Percentiles rank a stretch among this genome's conserved stretches.
Conservation (phyloP, 352 stramenopile species). For the Phytophthora podocarpi region DNA sequence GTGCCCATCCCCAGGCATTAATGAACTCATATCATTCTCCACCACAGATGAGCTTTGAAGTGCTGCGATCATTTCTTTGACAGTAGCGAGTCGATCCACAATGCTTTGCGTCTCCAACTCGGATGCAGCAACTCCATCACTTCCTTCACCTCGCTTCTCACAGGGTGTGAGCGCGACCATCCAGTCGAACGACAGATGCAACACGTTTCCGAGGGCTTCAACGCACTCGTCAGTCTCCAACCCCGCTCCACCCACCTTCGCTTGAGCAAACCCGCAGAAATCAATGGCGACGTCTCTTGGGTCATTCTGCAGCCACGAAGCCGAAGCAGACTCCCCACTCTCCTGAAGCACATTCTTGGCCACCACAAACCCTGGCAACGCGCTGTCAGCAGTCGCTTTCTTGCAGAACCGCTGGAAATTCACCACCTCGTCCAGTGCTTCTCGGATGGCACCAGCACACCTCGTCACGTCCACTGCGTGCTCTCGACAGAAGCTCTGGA, state of each 20-base stretch:
- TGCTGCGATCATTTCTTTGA: constrained; percentile 33
- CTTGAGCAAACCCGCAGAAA: constrained; percentile 42
- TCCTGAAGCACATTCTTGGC: constrained; percentile 42
- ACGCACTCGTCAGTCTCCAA: constrained; percentile 16
- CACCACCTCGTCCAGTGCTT: constrained; percentile 37
- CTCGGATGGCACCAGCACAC: constrained; percentile 28
- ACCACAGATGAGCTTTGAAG: constrained; percentile 2
- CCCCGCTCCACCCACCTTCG: not conserved
- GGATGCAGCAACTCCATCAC: not conserved
- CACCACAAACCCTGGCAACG: constrained; percentile 43
- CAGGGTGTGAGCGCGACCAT: constrained; percentile 39
- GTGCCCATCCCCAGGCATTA: not conserved
- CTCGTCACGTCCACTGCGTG: constrained; percentile 33
- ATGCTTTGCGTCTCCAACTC: not conserved
- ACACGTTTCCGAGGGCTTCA: constrained; percentile 15
- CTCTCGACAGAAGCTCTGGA: constrained; percentile 46
- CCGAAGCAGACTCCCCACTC: not conserved
- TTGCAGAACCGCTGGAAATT: constrained; percentile 37
- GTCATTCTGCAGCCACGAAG: constrained; percentile 46
- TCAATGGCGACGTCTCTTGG: constrained; percentile 45
- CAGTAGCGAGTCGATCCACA: constrained; percentile 16
- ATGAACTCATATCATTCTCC: not conserved
- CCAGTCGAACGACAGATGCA: constrained; percentile 48
- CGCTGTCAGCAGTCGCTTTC: not conserved
- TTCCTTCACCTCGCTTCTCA: not conserved